A percentile compares a stretch with the other conserved stretches of the same genome.
Conservation (phyloP, 2,329 filamentous ascomycete species). For the Apiospora phragmitis region DNA sequence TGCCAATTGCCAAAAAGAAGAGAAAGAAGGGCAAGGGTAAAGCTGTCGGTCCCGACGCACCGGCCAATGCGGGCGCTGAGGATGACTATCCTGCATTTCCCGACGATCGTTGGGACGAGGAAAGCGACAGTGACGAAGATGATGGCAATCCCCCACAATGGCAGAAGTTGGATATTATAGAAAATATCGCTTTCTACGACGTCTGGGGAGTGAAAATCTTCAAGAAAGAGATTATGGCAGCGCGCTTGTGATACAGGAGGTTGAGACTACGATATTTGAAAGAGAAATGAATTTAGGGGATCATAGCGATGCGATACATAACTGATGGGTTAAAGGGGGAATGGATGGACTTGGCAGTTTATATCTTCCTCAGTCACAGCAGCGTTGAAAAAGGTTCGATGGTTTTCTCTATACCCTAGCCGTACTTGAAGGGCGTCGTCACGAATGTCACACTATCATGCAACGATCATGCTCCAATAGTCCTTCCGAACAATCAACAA, state of each 20-base stretch:
- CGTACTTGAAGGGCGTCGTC: not conserved
- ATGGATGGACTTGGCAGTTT: not conserved
- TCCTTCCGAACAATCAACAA: no score
- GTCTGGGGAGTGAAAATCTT: slow-evolving; percentile 55
- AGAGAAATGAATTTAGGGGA: not conserved
- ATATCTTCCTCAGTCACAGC: not conserved
- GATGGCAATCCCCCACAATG: slow-evolving; percentile 25
- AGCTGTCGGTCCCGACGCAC: slow-evolving; percentile 14
- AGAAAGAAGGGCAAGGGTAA: slow-evolving; percentile 35
- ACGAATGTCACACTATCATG: not conserved
- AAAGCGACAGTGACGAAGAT: slow-evolving; percentile 37
- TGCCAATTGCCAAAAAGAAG: slow-evolving; percentile 27
- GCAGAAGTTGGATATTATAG: slow-evolving; percentile 39
- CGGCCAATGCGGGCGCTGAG: slow-evolving; percentile 21
- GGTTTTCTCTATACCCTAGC: not conserved
- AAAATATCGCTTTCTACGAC: slow-evolving; percentile 44
- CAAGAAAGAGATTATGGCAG: slow-evolving; percentile 53
- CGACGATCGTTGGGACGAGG: slow-evolving; percentile 27
- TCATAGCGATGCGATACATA: not conserved
- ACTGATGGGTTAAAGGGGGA: not conserved
- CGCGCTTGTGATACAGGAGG: slow-evolving; percentile 34
- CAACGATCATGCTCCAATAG: not conserved
- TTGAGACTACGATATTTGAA: not conserved
- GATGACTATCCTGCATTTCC: slow-evolving; percentile 27
- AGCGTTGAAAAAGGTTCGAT: not conserved